Conservation (phyloP, 2,329 filamentous ascomycete species). For the Aspergillus sp. region DNA sequence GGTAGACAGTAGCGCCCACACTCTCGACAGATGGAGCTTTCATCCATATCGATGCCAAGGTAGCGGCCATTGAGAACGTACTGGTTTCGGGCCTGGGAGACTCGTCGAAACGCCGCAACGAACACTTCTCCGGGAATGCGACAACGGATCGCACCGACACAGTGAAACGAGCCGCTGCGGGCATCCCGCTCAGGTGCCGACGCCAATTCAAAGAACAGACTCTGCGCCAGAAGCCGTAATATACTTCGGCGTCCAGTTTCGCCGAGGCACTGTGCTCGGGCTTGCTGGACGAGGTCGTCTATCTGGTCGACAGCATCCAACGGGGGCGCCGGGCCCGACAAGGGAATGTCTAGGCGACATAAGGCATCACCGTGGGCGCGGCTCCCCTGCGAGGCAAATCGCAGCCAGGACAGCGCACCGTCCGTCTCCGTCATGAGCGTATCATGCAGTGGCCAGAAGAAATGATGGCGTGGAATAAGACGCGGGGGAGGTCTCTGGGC, state of each 20-base stretch:
- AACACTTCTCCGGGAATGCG: slow-evolving; percentile 1
- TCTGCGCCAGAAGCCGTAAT: slow-evolving; percentile 1
- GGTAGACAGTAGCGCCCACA: slow-evolving; percentile 2
- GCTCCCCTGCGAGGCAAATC: background rate
- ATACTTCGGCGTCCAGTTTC: background rate
- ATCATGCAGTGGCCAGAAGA: background rate
- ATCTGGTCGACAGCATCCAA: slow-evolving; percentile 1
- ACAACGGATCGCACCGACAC: slow-evolving; percentile 1
- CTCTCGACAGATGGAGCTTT: background rate
- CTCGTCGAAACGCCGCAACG: background rate
- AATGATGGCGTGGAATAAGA: background rate
- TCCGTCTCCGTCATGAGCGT: background rate
- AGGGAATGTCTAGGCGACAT: background rate
- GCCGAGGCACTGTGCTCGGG: background rate
- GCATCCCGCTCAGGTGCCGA: background rate
- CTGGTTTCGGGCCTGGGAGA: background rate
- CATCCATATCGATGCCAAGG: background rate
- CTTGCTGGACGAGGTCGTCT: slow-evolving; percentile 1
- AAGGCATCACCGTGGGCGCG: background rate
- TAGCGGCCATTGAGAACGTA: background rate
- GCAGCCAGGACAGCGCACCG: background rate
- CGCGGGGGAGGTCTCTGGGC: background rate
- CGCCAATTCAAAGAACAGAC: slow-evolving; percentile 2
- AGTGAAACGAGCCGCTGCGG: background rate
- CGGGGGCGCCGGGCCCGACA: background rate